Conservation (phyloP, 179 eudicot genomes). For the Beta lomatogona region DNA sequence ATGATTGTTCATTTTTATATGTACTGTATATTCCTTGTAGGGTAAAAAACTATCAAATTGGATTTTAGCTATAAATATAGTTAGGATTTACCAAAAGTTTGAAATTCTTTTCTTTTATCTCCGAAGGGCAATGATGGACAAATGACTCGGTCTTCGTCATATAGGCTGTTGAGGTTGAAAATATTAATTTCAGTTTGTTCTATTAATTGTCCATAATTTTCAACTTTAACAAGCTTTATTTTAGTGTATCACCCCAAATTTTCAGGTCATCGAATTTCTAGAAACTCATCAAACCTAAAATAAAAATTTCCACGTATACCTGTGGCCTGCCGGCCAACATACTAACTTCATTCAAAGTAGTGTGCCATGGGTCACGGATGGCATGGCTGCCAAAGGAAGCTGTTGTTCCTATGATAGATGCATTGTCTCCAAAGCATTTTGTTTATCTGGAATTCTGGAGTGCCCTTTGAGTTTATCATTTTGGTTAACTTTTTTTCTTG, state of each 20-base stretch:
- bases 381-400: neutral
- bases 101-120: neutral
- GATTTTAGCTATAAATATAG: neutral
- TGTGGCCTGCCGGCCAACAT: neutral
- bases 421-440: neutral
- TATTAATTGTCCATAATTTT: neutral
- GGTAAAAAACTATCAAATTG: neutral
- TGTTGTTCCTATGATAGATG: neutral
- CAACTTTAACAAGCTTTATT: neutral
- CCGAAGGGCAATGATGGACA: neutral
- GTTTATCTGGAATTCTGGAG: no score
- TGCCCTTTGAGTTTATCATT: no score
- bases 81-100: neutral
- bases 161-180: neutral
- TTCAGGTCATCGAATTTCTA: neutral
- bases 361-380: neutral
- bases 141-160: neutral
- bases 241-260: neutral
- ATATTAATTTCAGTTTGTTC: neutral
- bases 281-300: neutral
- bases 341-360: neutral
- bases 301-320: neutral
- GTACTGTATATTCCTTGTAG: neutral
- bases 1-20: neutral
- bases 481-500: no score